These are phyloP conservation scores for Rhododendron ferrugineum DNA, from an alignment of 148 eudicot genomes.

Conservation along the genomic window DNA sequence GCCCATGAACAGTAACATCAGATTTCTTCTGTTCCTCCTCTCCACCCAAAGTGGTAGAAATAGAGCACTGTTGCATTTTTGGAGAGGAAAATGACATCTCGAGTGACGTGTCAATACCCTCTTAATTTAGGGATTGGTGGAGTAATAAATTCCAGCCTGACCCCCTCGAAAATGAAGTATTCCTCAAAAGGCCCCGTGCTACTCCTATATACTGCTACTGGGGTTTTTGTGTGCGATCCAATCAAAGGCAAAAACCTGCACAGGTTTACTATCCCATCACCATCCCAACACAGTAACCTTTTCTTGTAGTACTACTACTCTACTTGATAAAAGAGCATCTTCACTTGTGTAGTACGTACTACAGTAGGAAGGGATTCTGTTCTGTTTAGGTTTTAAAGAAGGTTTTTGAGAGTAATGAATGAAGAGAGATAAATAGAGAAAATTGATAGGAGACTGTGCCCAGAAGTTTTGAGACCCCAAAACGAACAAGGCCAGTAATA, in stretches of 20 bases:
- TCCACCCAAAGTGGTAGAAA: not conserved
- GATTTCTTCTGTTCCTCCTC: not conserved
- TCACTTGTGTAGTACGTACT: not conserved
- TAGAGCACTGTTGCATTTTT: not conserved
- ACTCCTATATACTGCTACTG: not conserved
- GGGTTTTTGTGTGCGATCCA: not conserved
- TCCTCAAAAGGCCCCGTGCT: not conserved
- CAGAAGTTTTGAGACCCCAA: no score
- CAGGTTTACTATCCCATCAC: not conserved
- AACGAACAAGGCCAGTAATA: no score
- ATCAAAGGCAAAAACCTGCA: not conserved
- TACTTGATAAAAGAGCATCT: not conserved
- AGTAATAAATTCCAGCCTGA: not conserved
- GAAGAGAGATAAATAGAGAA: no score
- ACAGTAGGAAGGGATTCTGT: no score
- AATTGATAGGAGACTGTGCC: fast-evolving
- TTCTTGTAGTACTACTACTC: not conserved
- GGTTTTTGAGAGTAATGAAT: no score
- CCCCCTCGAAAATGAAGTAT: not conserved
- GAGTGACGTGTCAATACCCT: not conserved
- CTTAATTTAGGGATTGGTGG: not conserved
- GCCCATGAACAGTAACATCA: constrained; percentile 10
- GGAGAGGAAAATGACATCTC: not conserved
- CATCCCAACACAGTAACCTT: not conserved
- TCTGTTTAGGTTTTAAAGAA: no score